Evolutionary conservation across 805 yeast genomes (phyloP), one percentile per base, ranked within the genome.

Genomic region (Candida jianshihensis): DNA sequence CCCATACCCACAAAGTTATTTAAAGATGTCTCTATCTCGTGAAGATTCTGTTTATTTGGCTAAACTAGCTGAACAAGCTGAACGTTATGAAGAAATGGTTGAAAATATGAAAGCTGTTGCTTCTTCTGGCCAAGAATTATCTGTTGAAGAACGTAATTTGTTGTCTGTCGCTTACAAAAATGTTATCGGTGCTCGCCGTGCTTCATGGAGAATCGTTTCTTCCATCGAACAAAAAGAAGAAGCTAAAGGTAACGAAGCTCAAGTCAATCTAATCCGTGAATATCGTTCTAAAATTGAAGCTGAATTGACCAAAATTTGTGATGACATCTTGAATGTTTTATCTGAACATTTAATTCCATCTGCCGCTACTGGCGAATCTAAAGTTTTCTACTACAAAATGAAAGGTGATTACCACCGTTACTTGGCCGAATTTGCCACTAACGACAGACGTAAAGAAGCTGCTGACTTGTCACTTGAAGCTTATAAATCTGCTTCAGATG

Each of bases 341-440:
- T 80, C 87, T 49, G 74, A 84, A 56, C 94, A 88, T 65, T 80
- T 90, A 65, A 87, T 90, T 57, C 89, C 96, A 51, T 73, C 90
- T 46, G 97, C 97, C 46, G 86, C 82, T 61, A 78, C 95, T 49
- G 97, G 97, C 57, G 98, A 92, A 70, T 88, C 96, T 35, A 88
- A 90, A 75, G 97, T 90, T 39, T 90, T 90, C 68, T 90, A 90
- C 76, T 88, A 86, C 73, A 90, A 90, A 78, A 90, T 90, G 97
- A 90, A 90, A 73, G 98, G 97, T 75, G 98, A 90, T 67, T 90
- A 90, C 75, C 95, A 89, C 74, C 95, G 98, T 74, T 90, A 90
- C 68, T 76, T 90, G 69, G 97, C 97, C 46, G 98, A 90, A 72
- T 92, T 90, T 60, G 90, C 97, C 45, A 74, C 79, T 54, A 78